Evolutionary conservation across 2,329 filamentous ascomycete genomes (phyloP).

Genomic region (Kalmusia sp.): DNA sequence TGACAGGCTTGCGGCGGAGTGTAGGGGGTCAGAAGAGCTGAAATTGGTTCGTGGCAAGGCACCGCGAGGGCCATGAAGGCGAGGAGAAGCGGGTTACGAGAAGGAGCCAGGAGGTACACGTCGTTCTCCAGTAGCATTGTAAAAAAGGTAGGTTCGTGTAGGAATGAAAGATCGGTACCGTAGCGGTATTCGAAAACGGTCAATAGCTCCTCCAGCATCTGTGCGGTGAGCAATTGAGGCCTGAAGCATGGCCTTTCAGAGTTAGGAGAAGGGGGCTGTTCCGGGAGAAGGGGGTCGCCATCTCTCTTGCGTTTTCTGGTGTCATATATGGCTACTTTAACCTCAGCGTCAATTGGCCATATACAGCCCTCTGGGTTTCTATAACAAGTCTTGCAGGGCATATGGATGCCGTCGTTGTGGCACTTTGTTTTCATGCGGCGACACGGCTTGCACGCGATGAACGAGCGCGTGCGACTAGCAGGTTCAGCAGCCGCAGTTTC

Average conservation of each 20-base stretch:
- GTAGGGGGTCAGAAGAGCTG: no score
- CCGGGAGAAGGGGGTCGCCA: no score
- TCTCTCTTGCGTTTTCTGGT: conserved; percentile 45
- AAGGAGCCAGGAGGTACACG: conserved; percentile 39
- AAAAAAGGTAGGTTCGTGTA: conserved; percentile 70
- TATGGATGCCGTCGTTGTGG: conserved; percentile 76
- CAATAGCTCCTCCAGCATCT: conserved; percentile 73
- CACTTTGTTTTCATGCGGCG: conserved; percentile 87
- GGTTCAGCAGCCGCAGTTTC: no score
- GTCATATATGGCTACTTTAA: conserved; percentile 19
- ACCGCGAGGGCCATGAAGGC: conserved; percentile 74
- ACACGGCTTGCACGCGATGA: conserved; percentile 79
- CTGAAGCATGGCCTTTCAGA: conserved; percentile 62
- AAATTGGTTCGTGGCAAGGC: conserved; percentile 65
- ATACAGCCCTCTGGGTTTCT: conserved; percentile 75
- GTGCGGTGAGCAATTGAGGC: conserved; percentile 66
- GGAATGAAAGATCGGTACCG: conserved; percentile 73
- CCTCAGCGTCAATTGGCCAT: conserved; percentile 55
- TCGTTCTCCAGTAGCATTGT: conserved; percentile 31
- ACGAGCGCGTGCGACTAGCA: conserved; percentile 75
- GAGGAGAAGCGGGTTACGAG: conserved; percentile 60
- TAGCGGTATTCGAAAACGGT: conserved; percentile 75
- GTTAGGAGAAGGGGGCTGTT: conserved; percentile 44
- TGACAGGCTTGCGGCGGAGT: conserved; percentile 14
- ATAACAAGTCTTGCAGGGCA: conserved; percentile 77